phyloP scores from a whole-genome alignment of 169 alveolate species.

The Eimeria necatrix region DNA sequence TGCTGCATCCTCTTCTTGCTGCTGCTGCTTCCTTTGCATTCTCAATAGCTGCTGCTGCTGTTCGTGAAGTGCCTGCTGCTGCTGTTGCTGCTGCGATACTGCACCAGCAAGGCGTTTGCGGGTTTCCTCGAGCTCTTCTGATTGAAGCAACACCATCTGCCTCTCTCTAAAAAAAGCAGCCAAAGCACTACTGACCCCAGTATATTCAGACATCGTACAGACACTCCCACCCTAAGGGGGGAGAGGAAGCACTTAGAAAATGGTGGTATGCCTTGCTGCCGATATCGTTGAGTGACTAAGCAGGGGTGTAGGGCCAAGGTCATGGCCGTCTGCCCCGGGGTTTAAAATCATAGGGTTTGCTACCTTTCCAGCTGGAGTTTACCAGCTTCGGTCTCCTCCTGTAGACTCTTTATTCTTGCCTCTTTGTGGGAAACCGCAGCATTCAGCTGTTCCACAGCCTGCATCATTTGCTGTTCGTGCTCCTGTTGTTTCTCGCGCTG shows the following conservation, averaged over 20 bases:
- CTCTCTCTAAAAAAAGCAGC: conserved; percentile 22
- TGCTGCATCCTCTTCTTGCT: conserved; percentile 29
- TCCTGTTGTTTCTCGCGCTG: conserved; percentile 51
- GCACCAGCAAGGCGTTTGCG: conserved; percentile 52
- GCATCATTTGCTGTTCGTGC: conserved; percentile 62
- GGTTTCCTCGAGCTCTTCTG: conserved; percentile 53
- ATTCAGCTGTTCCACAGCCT: conserved; percentile 46
- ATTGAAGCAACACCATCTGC: conserved; percentile 59
- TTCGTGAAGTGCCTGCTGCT: conserved; percentile 42
- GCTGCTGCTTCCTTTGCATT: conserved; percentile 49
- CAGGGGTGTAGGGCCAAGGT: too few relatives aligned
- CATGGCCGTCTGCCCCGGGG: too few relatives aligned
- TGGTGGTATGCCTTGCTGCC: background rate
- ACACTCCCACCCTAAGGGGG: too few relatives aligned
- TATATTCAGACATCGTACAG: too few relatives aligned
- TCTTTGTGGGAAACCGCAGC: conserved; percentile 61
- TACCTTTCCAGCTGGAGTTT: conserved; percentile 61
- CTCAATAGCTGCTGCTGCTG: conserved; percentile 59
- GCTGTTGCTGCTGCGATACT: conserved; percentile 49
- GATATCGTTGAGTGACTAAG: background rate
- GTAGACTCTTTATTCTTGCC: conserved; percentile 54
- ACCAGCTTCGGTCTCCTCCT: conserved; percentile 34
- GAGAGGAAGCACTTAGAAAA: background rate
- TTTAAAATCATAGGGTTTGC: background rate
- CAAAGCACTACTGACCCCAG: background rate